These are phyloP conservation scores for Cucumis cinereus DNA, from an alignment of 306 rosid species.

Conservation along the genomic window DNA sequence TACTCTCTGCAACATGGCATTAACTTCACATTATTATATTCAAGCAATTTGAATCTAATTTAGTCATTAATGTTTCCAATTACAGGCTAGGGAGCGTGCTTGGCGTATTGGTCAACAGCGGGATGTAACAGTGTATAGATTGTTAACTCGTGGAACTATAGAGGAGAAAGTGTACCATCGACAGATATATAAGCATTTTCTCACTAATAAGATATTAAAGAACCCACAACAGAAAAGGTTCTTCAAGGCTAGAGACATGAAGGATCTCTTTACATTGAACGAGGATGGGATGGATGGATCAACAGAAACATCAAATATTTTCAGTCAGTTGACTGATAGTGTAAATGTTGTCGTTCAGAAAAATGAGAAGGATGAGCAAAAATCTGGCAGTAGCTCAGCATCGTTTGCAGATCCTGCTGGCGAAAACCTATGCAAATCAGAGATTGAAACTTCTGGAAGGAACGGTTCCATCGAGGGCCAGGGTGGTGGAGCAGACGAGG, in stretches of 20 bases:
- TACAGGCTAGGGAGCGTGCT: slow-evolving; percentile 95
- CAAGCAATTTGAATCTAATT: background rate
- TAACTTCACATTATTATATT: background rate
- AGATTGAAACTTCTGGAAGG: slow-evolving; percentile 20
- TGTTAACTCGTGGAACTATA: slow-evolving; percentile 89
- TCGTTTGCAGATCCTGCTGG: slow-evolving; percentile 18
- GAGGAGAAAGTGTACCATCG: slow-evolving; percentile 97
- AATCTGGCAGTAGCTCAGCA: slow-evolving; percentile 16
- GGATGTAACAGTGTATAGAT: slow-evolving; percentile 85
- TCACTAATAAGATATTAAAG: slow-evolving; percentile 82
- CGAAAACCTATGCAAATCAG: slow-evolving; percentile 21
- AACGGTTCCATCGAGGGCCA: slow-evolving; percentile 56
- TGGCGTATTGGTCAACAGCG: slow-evolving; percentile 98
- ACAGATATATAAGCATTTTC: slow-evolving; percentile 95
- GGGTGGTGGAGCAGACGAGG: slow-evolving; percentile 44
- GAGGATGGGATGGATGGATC: slow-evolving; percentile 58
- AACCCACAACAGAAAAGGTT: slow-evolving; percentile 97
- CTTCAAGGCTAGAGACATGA: slow-evolving; percentile 95
- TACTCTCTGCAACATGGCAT: background rate
- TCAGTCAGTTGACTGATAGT: slow-evolving; percentile 62
- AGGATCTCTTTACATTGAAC: slow-evolving; percentile 72
- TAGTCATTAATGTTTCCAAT: background rate
- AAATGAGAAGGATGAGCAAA: slow-evolving; percentile 28
- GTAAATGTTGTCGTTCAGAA: slow-evolving; percentile 39
- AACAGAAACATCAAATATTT: slow-evolving; percentile 83